Base-by-base conservation (phyloP, 768 basidiomycete genomes). In the Saitozyma podzolica region DNA sequence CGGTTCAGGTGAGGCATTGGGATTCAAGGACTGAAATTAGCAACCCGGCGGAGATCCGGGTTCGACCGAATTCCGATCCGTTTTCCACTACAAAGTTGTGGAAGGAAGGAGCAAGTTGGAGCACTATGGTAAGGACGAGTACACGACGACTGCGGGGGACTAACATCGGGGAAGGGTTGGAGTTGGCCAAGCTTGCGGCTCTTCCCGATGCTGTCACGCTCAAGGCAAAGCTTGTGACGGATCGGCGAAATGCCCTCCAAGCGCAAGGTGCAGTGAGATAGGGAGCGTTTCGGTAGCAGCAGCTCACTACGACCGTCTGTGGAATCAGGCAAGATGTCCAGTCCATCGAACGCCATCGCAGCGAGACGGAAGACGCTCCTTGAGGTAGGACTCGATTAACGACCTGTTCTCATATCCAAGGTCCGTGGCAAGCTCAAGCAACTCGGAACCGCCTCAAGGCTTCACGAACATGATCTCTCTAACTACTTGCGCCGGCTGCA, bases 111-210 rank as follows among this genome's bases (percentile, higher is more conserved):
- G 62, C 2, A 65, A 62, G 8, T 54, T 64, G 9, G 58, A 63
- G 0, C 80, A 80, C 58, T 82, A 81, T 60, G 80, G 78, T 73
- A 3, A 14, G 69, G 62, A 53, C 52, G 11, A 41, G 13, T 5
- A 3, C 9, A 8, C 37, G 16, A 41, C 37, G 7, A 56, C 39
- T 47, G 52, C 41, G 41, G 48, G 29, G 5, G 29, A 29, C 29
- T 29, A 5, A 29, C 29, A 29, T 29, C 29, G 29, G 29, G 10
- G 20, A 65, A 94, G 94, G 95, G 3, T 82, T 99, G 10, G 90
- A 96, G 68, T 84, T 97, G 37, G 93, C 94, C 11, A 85, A 86
- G 52, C 84, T 95, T 6, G 93, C 92, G 0, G 91, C 93, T 72
- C 82, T 99, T 0, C 95, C 95, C 89, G 52, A 86, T 95, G 11